Conservation (phyloP, 495 filamentous ascomycete genomes). For the Podospora appendiculata region DNA sequence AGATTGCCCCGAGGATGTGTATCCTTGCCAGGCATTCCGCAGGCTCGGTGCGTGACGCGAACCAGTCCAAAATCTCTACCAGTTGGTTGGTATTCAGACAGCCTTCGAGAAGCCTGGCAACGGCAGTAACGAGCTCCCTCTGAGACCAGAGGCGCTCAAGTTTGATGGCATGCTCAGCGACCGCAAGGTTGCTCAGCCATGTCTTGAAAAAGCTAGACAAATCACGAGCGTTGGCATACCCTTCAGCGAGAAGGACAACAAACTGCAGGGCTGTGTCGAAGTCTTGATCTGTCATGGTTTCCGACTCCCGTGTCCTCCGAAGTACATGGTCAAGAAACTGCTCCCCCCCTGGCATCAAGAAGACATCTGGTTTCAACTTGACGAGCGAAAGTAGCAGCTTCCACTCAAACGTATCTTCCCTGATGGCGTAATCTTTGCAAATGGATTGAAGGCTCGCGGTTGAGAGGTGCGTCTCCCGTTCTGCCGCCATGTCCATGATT, state of each 20-base stretch:
- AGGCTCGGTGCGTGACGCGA: slow-evolving; percentile 19
- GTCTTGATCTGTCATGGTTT: slow-evolving; percentile 3
- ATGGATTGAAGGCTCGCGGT: slow-evolving; percentile 28
- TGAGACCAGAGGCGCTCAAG: slow-evolving; percentile 54
- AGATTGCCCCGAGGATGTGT: slow-evolving; percentile 41
- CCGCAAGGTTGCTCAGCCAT: slow-evolving; percentile 56
- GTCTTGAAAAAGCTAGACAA: slow-evolving; percentile 56
- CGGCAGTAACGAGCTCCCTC: slow-evolving; percentile 41
- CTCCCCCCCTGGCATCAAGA: slow-evolving; percentile 37
- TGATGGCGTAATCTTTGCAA: slow-evolving; percentile 32
- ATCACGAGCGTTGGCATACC: slow-evolving; percentile 57
- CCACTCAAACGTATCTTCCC: slow-evolving; percentile 46
- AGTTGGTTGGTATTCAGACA: slow-evolving; percentile 42
- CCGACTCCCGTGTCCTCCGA: slow-evolving; percentile 14
- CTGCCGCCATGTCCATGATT: slow-evolving; percentile 34
- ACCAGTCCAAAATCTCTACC: slow-evolving; percentile 32
- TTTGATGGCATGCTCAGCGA: slow-evolving; percentile 28
- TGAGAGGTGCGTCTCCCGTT: slow-evolving; percentile 12
- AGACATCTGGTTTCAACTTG: slow-evolving; percentile 61
- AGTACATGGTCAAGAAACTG: slow-evolving; percentile 27
- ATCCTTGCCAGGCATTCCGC: slow-evolving; percentile 22
- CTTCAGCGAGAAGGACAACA: slow-evolving; percentile 51
- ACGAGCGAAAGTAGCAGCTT: slow-evolving; percentile 51
- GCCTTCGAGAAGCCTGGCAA: slow-evolving; percentile 33
- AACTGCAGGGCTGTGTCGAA: slow-evolving; percentile 21